Percentiles rank a stretch among this genome's conserved stretches.
Conservation (phyloP, 2,329 filamentous ascomycete genomes). For the Venturia effusa region DNA sequence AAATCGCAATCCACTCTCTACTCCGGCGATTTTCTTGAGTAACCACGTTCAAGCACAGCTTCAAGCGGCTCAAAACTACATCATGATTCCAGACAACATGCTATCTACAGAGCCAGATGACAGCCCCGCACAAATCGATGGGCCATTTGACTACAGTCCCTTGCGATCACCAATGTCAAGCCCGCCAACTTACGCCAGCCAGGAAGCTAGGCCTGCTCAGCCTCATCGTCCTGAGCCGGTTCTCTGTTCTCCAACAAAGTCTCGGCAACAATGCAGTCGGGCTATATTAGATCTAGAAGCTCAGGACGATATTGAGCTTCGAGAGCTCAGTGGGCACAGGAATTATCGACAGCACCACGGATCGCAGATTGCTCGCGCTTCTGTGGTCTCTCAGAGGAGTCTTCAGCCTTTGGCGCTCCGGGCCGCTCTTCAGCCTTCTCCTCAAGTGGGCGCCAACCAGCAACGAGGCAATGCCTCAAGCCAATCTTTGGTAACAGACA, state of each 20-base stretch:
- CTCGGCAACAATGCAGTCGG: neutral
- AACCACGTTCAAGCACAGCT: neutral
- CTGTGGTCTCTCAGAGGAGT: neutral
- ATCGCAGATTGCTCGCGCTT: slow-evolving; percentile 1
- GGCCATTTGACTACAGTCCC: neutral
- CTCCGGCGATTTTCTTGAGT: neutral
- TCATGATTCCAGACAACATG: neutral
- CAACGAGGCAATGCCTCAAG: neutral
- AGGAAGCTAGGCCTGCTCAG: neutral
- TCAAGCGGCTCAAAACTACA: neutral
- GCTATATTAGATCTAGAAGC: neutral
- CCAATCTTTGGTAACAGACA: neutral
- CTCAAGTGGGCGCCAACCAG: neutral
- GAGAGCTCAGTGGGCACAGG: neutral
- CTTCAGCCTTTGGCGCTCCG: slow-evolving; percentile 2
- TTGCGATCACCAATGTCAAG: neutral
- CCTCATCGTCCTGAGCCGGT: neutral
- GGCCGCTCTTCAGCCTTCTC: neutral
- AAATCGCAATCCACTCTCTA: neutral
- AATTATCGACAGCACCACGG: neutral
- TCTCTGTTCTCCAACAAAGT: neutral
- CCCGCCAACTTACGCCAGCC: neutral
- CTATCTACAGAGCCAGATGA: neutral
- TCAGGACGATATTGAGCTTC: neutral
- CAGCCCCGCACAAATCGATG: neutral